Base-by-base conservation (phyloP, 2,329 filamentous ascomycete genomes). In the Diaporthe nobilis region DNA sequence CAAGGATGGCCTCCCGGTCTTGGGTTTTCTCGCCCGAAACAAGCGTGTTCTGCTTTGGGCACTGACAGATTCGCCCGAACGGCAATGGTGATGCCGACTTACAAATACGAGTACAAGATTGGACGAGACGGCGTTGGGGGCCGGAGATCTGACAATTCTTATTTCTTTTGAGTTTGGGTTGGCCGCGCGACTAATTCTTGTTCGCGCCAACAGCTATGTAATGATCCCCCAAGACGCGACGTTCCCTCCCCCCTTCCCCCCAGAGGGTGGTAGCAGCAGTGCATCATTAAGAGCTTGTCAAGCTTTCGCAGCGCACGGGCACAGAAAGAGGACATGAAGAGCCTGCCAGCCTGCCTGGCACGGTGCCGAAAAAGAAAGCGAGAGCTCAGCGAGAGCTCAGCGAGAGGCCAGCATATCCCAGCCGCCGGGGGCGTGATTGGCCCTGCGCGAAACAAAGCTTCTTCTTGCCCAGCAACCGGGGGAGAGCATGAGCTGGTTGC, bases 271-370 rank as follows among this genome's bases (percentile, higher is more conserved):
- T n/a, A 49, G 63, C 37, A 10, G 47, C 8, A n/a, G 25, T 25
- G 17, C 61, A 31, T 34, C 61, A 31, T 34, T 1, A 31, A 22
- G 22, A 39, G 63, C 47, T 53, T 68, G 44, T 68, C 63, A 68
- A 68, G 47, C 31, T 68, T 68, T 39, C 63, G 47, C 60, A 28
- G 44, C 44, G 44, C 63, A 68, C 63, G 44, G 63, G 15, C n/a
- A 20, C 39, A 44, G 42, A 39, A 20, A 15, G 6, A 31, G 60
- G 39, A 47, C 17, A 47, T 22, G 25, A 63, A 44, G 9, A 65
- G 17, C 25, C 22, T n/a, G 31, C 42, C 42, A 65, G 10, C 25
- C 22, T n/a, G 31, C 42, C 42, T 44, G 25, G 13, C 25, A 39
- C 47, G 63, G 47, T 12, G 31, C 63, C 47, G 31, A 37, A 37